Percentiles rank a stretch among this genome's conserved stretches.
These are phyloP conservation scores for Aciculosporium take DNA, from an alignment of 2,329 filamentous ascomycete species.

Conservation along the genomic window DNA sequence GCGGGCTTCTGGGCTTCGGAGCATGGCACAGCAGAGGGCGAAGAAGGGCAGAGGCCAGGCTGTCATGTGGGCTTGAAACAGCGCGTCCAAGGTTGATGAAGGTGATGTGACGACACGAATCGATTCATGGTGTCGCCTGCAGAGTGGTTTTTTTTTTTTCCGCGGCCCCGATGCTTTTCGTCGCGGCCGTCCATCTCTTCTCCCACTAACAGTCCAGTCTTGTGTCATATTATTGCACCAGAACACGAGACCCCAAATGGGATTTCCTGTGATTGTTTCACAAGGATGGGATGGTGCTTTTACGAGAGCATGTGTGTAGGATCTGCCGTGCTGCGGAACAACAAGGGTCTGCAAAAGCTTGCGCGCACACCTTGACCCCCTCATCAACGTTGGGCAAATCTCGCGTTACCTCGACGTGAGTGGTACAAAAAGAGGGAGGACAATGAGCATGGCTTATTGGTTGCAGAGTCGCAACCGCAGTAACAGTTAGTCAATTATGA, in stretches of 20 bases:
- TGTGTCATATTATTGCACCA: not conserved
- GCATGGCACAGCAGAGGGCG: conserved; percentile 3
- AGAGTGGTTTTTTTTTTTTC: not conserved
- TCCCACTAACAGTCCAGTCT: not conserved
- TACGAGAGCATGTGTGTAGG: not conserved
- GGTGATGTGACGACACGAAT: conserved; percentile 1
- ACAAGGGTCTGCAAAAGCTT: not conserved
- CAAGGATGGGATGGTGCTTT: not conserved
- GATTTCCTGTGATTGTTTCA: not conserved
- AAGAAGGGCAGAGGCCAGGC: conserved; percentile 2
- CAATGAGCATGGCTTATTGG: conserved; percentile 1
- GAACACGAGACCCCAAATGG: not conserved
- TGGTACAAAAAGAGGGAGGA: not conserved
- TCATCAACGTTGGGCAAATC: conserved; percentile 1
- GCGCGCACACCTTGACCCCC: not conserved
- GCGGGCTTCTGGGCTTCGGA: conserved; percentile 4
- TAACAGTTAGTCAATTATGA: not conserved
- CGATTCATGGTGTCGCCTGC: not conserved
- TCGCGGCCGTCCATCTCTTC: not conserved
- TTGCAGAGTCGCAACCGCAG: not conserved
- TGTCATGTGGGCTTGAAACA: conserved; percentile 3
- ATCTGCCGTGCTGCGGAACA: not conserved
- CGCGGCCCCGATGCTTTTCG: not conserved
- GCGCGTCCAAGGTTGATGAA: not conserved
- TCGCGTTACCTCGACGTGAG: not conserved